Evolutionary conservation across 1,284 basidiomycete genomes (phyloP).

Genomic region (Peniophora sp.): DNA sequence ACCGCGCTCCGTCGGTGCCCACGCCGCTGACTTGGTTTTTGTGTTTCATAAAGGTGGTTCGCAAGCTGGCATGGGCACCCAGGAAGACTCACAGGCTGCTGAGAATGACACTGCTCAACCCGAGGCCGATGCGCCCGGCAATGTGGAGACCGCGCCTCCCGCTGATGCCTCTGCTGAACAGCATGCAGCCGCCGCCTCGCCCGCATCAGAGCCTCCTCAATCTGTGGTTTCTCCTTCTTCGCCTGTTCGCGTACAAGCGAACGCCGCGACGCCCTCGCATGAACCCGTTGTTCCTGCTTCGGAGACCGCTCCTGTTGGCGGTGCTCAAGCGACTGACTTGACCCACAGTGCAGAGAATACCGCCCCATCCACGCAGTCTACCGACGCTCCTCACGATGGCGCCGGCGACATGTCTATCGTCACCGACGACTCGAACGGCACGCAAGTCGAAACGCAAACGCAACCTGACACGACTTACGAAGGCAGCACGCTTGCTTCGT

Average conservation of each 20-base stretch:
- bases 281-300: constrained; percentile 4
- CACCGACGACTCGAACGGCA: background rate
- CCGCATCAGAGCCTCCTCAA: constrained; percentile 6
- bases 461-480: constrained; percentile 11
- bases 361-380: constrained; percentile 6
- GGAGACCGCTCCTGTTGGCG: background rate
- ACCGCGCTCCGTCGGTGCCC: constrained; percentile 25
- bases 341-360: constrained; percentile 24
- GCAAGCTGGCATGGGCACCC: constrained; percentile 30
- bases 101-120: constrained; percentile 6
- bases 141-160: constrained; percentile 4
- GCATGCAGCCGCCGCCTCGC: constrained; percentile 6
- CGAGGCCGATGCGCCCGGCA: constrained; percentile 5
- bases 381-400: too few relatives aligned
- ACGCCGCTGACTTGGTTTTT: constrained; percentile 46
- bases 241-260: constrained; percentile 7
- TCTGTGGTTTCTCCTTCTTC: constrained; percentile 10
- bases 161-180: constrained; percentile 12
- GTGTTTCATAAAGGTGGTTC: constrained; percentile 40
- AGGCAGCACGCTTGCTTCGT: constrained; percentile 8
- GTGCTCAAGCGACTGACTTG: too few relatives aligned
- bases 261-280: constrained; percentile 4
- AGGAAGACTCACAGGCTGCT: constrained; percentile 11
- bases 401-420: constrained; percentile 3
- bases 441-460: constrained; percentile 7